These are phyloP conservation scores for Tricholoma sp. DNA, from an alignment of 768 basidiomycete species.

Conservation along the genomic window DNA sequence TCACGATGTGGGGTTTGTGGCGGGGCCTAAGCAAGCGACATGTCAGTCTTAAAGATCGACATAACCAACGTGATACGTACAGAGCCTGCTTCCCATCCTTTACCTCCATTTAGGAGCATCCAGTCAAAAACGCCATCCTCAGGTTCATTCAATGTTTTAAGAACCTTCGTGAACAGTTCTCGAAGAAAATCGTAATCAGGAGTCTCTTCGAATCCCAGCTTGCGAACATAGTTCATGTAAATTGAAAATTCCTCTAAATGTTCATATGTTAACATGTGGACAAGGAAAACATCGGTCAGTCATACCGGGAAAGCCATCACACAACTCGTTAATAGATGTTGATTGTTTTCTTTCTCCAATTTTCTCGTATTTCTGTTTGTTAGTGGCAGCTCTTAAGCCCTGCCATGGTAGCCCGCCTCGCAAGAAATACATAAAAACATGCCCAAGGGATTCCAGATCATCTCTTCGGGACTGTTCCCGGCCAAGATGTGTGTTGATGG, in stretches of 20 bases:
- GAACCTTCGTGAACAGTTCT: slow-evolving; percentile 87
- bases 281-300: slow-evolving; percentile 9
- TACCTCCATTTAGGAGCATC: slow-evolving; percentile 92
- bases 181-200: slow-evolving; percentile 98
- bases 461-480: slow-evolving; percentile 93
- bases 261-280: slow-evolving; percentile 2
- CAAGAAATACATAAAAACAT: slow-evolving; percentile 99
- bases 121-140: slow-evolving; percentile 96
- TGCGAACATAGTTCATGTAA: slow-evolving; percentile 99
- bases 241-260: slow-evolving; percentile 90
- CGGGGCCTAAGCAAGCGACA: slow-evolving; percentile 43
- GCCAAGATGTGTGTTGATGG: slow-evolving; percentile 97
- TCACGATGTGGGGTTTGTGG: slow-evolving; percentile 54
- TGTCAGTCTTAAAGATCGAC: slow-evolving; percentile 8
- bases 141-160: slow-evolving; percentile 81
- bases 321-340: slow-evolving; percentile 86
- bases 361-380: slow-evolving; percentile 99
- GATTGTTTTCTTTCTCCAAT: slow-evolving; percentile 99
- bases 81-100: slow-evolving; percentile 90
- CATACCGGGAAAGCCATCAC: slow-evolving; percentile 94
- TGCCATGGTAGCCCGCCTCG: slow-evolving; percentile 98
- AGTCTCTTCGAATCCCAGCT: slow-evolving; percentile 94
- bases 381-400: slow-evolving; percentile 93
- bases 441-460: slow-evolving; percentile 94
- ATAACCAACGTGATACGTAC: slow-evolving; percentile 41